phyloP scores from a whole-genome alignment of 352 stramenopile species.

The Phytophthora fragariaefolia region DNA sequence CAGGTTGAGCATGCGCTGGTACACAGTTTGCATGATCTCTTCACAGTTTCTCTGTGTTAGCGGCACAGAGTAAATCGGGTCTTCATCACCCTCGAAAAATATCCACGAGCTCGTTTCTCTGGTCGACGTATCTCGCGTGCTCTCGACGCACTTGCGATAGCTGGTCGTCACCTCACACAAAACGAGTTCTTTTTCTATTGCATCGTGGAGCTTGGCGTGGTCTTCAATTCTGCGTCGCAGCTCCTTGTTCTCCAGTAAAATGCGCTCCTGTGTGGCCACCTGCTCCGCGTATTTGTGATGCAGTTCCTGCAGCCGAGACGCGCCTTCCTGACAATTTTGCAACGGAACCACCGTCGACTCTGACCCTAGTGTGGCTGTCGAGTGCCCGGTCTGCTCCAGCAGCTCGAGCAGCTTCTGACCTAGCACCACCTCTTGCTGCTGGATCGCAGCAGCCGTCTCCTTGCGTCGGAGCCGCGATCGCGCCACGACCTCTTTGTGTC shows the following conservation, averaged over 20 bases:
- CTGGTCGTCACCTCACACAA: conserved; percentile 14
- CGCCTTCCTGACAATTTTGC: not conserved
- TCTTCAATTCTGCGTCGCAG: conserved; percentile 42
- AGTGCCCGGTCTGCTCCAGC: conserved; percentile 32
- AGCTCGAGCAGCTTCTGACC: conserved; percentile 34
- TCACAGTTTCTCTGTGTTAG: conserved; percentile 36
- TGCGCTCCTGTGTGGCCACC: conserved; percentile 42
- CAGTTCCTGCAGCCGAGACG: conserved; percentile 18
- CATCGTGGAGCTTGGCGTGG: conserved; percentile 35
- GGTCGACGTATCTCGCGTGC: conserved; percentile 3
- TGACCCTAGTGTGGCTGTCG: conserved; percentile 11
- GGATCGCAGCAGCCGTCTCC: conserved; percentile 30
- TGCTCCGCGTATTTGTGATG: conserved; percentile 31
- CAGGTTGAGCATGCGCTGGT: conserved; percentile 42
- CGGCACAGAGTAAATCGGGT: conserved; percentile 48
- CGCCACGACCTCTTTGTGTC: conserved; percentile 48
- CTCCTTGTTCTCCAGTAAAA: conserved; percentile 47
- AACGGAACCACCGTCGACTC: conserved; percentile 15
- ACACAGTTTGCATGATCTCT: conserved; percentile 39
- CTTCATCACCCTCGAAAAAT: conserved; percentile 44
- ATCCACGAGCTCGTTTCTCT: conserved; percentile 35
- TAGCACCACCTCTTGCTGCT: conserved; percentile 35
- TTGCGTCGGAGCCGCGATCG: conserved; percentile 42
- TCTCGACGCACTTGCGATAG: conserved; percentile 11
- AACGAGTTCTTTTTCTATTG: conserved; percentile 35